Base-by-base conservation (phyloP, 2,329 filamentous ascomycete genomes). In the Arthroderma uncinatum region DNA sequence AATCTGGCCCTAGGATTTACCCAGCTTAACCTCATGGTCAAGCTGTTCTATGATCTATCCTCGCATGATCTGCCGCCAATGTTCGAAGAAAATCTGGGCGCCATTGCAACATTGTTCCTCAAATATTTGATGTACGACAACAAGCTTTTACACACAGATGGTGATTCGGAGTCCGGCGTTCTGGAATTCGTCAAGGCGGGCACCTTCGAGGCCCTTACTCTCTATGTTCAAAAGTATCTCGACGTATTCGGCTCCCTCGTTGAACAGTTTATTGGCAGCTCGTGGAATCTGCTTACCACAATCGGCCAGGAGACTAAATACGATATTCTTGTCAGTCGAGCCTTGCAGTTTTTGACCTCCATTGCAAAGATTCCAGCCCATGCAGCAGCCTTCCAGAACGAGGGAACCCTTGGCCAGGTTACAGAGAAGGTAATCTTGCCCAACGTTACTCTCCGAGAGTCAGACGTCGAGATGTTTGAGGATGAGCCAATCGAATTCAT, bases 401-500 rank as follows among this genome's bases (percentile, higher is more conserved):
- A 90, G 66, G 79, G 81, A 3, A 85, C 89, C 2, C 76, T 97
- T 36, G 83, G 84, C 16, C 87, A 95, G 69, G 88, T 98, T 55
- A 88, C 96, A 8, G 90, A 97, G 70, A 95, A 95, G 74, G 93
- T 97, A 58, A 88, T 98, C 57, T 75, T 98, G 62, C 92, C 93
- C 8, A 98, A 98, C 66, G 83, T 98, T 58, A 86, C 87, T 14
- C 76, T 98, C 59, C 84, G 94, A 63, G 93, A 96, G 66, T 93
- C 91, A 0, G 94, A 98, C 63, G 81, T 95, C 56, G 93, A 98
- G 70, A 80, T 95, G 63, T 97, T 98, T 65, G 93, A 98, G 69
- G 94, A 98, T 68, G 94, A 98, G 75, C 93, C 93, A 0, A 98
- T 98, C 63, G 93, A 98, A 71, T 98, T 95, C 69, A 98, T 98